Percentiles rank a stretch among this genome's conserved stretches.
phyloP scores from a whole-genome alignment of 23 red algal species.

The Gracilariopsis chorda region DNA sequence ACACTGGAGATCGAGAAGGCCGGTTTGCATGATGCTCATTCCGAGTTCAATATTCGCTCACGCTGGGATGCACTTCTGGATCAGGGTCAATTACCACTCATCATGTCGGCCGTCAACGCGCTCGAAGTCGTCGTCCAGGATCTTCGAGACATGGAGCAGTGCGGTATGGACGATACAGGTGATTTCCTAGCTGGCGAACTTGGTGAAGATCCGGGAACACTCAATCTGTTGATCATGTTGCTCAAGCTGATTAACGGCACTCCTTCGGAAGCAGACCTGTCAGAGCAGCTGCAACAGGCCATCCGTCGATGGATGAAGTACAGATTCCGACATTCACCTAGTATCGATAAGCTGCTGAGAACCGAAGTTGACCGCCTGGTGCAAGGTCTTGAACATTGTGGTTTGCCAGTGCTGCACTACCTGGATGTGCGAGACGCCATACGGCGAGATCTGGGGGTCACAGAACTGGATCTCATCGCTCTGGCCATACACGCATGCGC shows the following conservation, averaged over 20 bases:
- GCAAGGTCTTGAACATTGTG: neutral
- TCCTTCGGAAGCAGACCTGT: neutral
- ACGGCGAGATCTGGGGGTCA: neutral
- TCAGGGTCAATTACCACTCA: neutral
- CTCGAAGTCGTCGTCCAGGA: neutral
- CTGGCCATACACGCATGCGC: neutral
- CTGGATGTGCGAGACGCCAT: neutral
- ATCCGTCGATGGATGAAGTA: neutral
- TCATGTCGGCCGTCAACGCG: neutral
- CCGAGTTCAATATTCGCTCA: neutral
- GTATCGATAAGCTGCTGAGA: neutral
- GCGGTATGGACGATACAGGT: neutral
- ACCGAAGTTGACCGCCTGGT: constrained; percentile 2
- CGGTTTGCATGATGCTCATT: neutral
- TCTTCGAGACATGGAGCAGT: neutral
- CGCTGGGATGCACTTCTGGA: neutral
- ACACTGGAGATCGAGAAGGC: neutral
- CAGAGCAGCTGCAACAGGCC: neutral
- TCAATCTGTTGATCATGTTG: neutral
- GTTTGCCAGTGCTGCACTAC: neutral
- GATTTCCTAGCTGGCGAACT: neutral
- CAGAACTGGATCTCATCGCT: neutral
- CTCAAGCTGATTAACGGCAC: neutral
- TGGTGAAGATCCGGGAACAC: neutral
- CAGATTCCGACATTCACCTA: neutral